Conservation (phyloP, 441 rosid species). For the Populus tomentosa region DNA sequence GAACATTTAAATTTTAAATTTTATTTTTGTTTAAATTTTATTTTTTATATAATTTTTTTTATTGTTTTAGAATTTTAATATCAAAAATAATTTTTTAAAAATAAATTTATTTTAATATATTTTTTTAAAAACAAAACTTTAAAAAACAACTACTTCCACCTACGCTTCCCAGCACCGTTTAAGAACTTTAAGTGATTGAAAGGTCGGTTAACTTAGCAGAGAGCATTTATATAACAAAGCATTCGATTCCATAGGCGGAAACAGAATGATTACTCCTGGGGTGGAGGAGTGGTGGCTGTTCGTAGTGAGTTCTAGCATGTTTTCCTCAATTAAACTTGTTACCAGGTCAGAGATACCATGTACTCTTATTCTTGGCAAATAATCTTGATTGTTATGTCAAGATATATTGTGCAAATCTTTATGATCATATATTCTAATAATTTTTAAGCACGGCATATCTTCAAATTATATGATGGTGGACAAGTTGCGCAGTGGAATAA, state of each 20-base stretch:
- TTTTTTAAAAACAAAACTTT: too few relatives aligned
- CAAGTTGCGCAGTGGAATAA: not conserved
- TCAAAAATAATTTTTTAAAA: too few relatives aligned
- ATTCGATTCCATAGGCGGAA: not conserved
- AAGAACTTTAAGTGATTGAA: too few relatives aligned
- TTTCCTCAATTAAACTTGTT: not conserved
- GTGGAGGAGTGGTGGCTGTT: not conserved
- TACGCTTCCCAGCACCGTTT: too few relatives aligned
- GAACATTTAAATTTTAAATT: too few relatives aligned
- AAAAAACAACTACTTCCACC: rapidly evolving
- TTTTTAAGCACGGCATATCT: not conserved
- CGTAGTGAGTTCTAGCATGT: not conserved
- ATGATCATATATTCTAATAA: not conserved
- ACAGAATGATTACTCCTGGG: not conserved
- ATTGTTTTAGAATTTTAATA: too few relatives aligned
- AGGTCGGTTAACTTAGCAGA: too few relatives aligned
- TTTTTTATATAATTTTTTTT: too few relatives aligned
- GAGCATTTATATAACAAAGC: not conserved
- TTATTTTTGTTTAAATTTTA: too few relatives aligned
- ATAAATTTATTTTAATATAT: too few relatives aligned
- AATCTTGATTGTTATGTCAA: not conserved
- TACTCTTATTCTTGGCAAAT: not conserved
- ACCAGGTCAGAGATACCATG: not conserved
- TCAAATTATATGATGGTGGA: not conserved
- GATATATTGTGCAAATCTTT: not conserved